Evolutionary conservation across 2,329 filamentous ascomycete species (phyloP), one percentile per base, ranked within the genome.

Genomic region (Xylaria sp.): DNA sequence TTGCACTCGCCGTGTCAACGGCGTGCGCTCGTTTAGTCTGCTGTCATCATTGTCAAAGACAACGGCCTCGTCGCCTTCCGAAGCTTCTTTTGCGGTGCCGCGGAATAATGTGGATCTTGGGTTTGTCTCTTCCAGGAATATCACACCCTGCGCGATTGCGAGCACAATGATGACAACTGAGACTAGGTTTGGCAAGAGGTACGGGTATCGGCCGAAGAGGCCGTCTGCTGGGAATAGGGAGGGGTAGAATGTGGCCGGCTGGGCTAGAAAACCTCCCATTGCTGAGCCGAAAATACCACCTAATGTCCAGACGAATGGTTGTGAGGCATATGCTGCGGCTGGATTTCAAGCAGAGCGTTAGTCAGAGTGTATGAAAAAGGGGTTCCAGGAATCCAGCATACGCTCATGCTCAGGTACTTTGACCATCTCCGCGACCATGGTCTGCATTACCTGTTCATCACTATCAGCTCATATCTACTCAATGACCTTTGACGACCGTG

Each of bases 151-250:
- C 9, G 88, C 75, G 41, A 92, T 83, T 72, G 92, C 91, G 5
- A 92, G 72, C 1, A 88, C 72, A 39, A 93, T 83, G 10, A 92
- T 83, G 1, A 78, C 82, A 0, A 90, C 89, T 0, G 90, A 88
- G 60, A 92, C 82, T 0, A 92, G 74, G 74, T 93, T 93, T 1
- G 91, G 91, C 6, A 87, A 81, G n/a, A 93, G 84, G 73, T 92
- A 94, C 0, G 92, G 92, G 74, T 91, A 93, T 8, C 86, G 84
- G 51, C 90, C 90, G 57, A 83, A 83, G 0, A 83, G 52, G 1
- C 82, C 82, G 32, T 82, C 81, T 32, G 76, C 70, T 1, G 81
- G 74, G 55, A 83, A 83, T 23, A 81, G 48, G 0, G 71, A 72
- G 15, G 76, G 79, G 59, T 81, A 81, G 67, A 80, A 80, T n/a